A percentile compares a stretch with the other conserved stretches of the same genome.
phyloP scores from a whole-genome alignment of 768 basidiomycete species.

The Dentipellis fragilis region DNA sequence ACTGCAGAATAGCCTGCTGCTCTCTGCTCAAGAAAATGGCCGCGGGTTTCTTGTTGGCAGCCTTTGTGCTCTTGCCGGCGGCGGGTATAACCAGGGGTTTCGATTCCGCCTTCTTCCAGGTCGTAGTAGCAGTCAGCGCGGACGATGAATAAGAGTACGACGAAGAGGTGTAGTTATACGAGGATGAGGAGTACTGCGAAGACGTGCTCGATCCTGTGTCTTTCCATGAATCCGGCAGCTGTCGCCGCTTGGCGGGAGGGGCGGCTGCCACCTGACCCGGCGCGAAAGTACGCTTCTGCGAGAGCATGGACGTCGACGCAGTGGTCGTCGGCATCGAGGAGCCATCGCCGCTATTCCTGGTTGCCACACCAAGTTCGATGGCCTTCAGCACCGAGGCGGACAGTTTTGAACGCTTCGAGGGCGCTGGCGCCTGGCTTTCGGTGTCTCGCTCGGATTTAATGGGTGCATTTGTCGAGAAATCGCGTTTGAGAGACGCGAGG shows the following conservation, averaged over 20 bases:
- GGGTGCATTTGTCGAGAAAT: conserved; percentile 40
- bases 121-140: neutral
- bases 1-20: conserved; percentile 72
- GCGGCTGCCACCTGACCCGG: neutral
- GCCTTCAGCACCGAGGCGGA: conserved; percentile 12
- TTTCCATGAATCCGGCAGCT: conserved; percentile 11
- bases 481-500: conserved; percentile 47
- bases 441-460: conserved; percentile 17
- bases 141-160: neutral
- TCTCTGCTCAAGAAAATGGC: conserved; percentile 69
- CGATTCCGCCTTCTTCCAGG: conserved; percentile 10
- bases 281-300: conserved; percentile 16
- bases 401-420: conserved; percentile 22
- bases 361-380: conserved; percentile 13
- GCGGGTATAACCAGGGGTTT: conserved; percentile 18
- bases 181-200: neutral
- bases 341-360: conserved; percentile 3
- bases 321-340: conserved; percentile 4
- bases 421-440: conserved; percentile 34
- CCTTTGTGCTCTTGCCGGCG: conserved; percentile 10
- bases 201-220: neutral
- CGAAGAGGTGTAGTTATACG: neutral
- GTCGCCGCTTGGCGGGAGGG: conserved; percentile 7
- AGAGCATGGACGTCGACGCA: neutral
- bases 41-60: conserved; percentile 18